These are phyloP conservation scores for Chlorella variabilis DNA, from an alignment of 163 green algal genomes.

Conservation along the genomic window DNA sequence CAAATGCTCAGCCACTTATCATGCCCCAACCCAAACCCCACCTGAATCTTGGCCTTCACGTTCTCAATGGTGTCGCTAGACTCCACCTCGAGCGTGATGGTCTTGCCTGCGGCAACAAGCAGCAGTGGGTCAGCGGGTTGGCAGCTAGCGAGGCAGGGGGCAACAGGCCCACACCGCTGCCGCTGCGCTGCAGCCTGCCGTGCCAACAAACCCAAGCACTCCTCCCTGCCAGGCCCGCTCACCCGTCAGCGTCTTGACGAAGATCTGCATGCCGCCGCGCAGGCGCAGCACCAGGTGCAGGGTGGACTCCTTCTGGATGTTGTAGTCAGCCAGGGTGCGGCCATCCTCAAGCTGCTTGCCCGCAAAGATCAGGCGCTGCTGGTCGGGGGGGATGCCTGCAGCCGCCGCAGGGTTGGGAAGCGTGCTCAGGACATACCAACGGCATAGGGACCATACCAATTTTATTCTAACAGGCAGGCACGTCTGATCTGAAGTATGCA, in stretches of 20 bases:
- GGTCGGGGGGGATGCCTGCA: slow-evolving; percentile 94
- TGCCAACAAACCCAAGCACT: not conserved
- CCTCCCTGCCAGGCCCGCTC: not conserved
- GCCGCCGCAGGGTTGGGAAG: slow-evolving; percentile 66
- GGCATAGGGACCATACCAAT: too few relatives aligned
- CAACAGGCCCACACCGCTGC: not conserved
- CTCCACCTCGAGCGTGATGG: slow-evolving; percentile 97
- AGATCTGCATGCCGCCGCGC: slow-evolving; percentile 73
- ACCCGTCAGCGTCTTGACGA: slow-evolving; percentile 64
- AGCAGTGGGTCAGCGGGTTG: not conserved
- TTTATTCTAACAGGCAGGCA: too few relatives aligned
- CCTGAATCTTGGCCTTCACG: slow-evolving; percentile 96
- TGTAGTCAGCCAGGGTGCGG: slow-evolving; percentile 90
- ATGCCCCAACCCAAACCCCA: too few relatives aligned
- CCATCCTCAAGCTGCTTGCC: slow-evolving; percentile 97
- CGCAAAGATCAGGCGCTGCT: slow-evolving; percentile 97
- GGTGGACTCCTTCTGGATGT: slow-evolving; percentile 78
- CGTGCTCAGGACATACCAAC: too few relatives aligned
- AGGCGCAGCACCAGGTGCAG: slow-evolving; percentile 78
- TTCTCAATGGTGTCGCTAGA: slow-evolving; percentile 95
- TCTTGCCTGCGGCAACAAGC: slow-evolving; percentile 73
- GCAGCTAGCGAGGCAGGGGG: not conserved
- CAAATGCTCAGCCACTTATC: slow-evolving; percentile 72
- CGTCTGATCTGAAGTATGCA: too few relatives aligned
- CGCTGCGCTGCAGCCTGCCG: not conserved